Percentiles rank a stretch among this genome's conserved stretches.
Evolutionary conservation across 306 rosid genomes (phyloP).

Genomic region (Vigna nakashimae): DNA sequence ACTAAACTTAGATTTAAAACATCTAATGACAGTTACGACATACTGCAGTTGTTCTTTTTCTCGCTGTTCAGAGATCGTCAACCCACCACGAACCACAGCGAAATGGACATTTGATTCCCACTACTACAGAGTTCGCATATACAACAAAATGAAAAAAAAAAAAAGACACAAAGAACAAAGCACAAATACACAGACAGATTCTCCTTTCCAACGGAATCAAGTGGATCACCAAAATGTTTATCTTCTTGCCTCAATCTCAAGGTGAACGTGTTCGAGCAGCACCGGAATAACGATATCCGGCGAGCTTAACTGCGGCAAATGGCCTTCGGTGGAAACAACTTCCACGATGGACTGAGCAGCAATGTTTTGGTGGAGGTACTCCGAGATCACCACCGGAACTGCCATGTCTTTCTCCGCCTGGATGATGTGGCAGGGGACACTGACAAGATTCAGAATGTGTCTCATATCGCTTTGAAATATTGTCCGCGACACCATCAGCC

Average conservation of each 20-base stretch:
- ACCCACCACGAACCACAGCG: not conserved
- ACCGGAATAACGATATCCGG: conserved; percentile 79
- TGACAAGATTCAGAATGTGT: conserved; percentile 52
- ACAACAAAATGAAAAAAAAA: not conserved
- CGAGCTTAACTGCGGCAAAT: conserved; percentile 87
- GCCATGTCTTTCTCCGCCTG: conserved; percentile 83
- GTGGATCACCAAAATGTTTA: not conserved
- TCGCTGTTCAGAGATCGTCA: not conserved
- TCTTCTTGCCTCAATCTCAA: conserved; percentile 51
- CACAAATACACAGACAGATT: not conserved
- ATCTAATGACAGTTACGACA: not conserved
- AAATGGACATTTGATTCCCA: conserved; percentile 12
- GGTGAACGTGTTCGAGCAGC: conserved; percentile 69
- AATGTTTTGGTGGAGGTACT: conserved; percentile 70
- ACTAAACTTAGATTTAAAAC: no score
- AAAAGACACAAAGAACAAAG: not conserved
- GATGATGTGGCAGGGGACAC: conserved; percentile 77
- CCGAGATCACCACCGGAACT: conserved; percentile 79
- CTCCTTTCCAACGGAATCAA: not conserved
- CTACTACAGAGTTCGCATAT: not conserved
- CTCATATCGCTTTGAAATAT: conserved; percentile 84
- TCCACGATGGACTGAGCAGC: conserved; percentile 75
- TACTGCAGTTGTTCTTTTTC: not conserved
- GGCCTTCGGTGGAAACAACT: conserved; percentile 80
- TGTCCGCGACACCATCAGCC: conserved; percentile 61